Evolutionary conservation across 306 rosid species (phyloP), one percentile per base, ranked within the genome.

Genomic region (Bauhinia variegata): DNA sequence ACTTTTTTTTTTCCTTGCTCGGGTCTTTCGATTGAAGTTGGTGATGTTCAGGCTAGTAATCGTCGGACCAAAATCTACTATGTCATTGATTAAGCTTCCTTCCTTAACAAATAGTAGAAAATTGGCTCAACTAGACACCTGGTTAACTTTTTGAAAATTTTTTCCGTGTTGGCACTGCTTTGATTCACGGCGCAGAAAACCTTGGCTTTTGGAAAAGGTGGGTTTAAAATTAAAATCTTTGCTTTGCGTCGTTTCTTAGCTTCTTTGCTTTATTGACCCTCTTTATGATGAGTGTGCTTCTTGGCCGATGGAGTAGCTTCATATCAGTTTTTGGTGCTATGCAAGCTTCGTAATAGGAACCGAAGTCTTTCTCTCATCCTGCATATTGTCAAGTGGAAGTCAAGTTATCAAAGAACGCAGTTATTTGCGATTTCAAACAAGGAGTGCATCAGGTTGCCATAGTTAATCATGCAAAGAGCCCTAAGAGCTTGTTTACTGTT

Each of bases 391-490:
- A 12, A 39, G 38, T 64, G 59, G 77, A 19, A 60, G 51, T 51
- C 57, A 53, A 70, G 61, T 68, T 17, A 17, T 36, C 6, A 77
- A 61, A 63, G 60, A 54, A 66, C 74, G 44, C 17, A 31, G 28
- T 39, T 60, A 60, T 36, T 61, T 34, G 57, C 72, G 14, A 37
- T 74, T 81, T 12, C 69, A 66, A 54, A 48, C 80, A 54, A 82
- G 66, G 67, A 78, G 83, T 70, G 62, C 74, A 47, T 77, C 82
- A 70, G 83, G 81, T 82, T 75, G 61, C 70, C 73, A 58, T 73
- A 57, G 70, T 68, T 38, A 78, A 60, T 74, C 61, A 60, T 63
- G 54, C 65, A 42, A 57, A 63, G 41, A 65, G 61, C 62, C 44
- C 67, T 8, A 60, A 49, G 14, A 66, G 60, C 52, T 38, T 69